phyloP scores from a whole-genome alignment of 2,329 filamentous ascomycete species.

The Phialophora tarda region DNA sequence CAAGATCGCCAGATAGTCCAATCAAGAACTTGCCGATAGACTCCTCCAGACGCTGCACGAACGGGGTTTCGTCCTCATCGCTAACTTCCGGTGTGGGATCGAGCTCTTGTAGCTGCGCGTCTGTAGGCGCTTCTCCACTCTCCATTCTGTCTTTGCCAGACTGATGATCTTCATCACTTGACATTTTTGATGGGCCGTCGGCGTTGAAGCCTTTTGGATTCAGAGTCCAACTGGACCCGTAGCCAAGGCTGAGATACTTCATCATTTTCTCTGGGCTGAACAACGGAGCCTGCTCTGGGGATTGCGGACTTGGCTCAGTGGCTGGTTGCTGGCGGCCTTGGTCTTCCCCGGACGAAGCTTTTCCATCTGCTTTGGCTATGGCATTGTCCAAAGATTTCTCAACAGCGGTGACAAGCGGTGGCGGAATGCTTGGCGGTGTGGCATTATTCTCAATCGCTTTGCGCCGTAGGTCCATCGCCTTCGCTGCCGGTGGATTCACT shows the following conservation, averaged over 20 bases:
- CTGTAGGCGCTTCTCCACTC: slow-evolving; percentile 1
- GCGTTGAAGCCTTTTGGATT: slow-evolving; percentile 42
- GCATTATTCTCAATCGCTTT: slow-evolving; percentile 36
- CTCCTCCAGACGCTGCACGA: slow-evolving; percentile 39
- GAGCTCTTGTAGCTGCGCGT: slow-evolving; percentile 30
- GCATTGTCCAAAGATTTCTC: slow-evolving; percentile 37
- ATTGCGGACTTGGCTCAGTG: slow-evolving; percentile 17
- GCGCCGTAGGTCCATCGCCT: slow-evolving; percentile 28
- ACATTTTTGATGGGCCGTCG: slow-evolving; percentile 6
- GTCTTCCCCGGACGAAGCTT: neutral
- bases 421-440: slow-evolving; percentile 50
- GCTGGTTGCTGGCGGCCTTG: slow-evolving; percentile 29
- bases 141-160: neutral
- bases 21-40: slow-evolving; percentile 50
- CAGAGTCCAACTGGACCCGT: slow-evolving; percentile 55
- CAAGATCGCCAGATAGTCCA: slow-evolving; percentile 51
- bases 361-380: slow-evolving; percentile 28
- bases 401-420: slow-evolving; percentile 48
- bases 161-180: slow-evolving; percentile 4
- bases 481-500: slow-evolving; percentile 17
- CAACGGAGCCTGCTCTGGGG: slow-evolving; percentile 40
- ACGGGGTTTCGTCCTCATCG: slow-evolving; percentile 35
- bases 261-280: slow-evolving; percentile 54
- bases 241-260: slow-evolving; percentile 58
- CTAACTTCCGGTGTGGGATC: slow-evolving; percentile 39